phyloP scores from a whole-genome alignment of 495 filamentous ascomycete genomes.

The Aspergillus leporis region DNA sequence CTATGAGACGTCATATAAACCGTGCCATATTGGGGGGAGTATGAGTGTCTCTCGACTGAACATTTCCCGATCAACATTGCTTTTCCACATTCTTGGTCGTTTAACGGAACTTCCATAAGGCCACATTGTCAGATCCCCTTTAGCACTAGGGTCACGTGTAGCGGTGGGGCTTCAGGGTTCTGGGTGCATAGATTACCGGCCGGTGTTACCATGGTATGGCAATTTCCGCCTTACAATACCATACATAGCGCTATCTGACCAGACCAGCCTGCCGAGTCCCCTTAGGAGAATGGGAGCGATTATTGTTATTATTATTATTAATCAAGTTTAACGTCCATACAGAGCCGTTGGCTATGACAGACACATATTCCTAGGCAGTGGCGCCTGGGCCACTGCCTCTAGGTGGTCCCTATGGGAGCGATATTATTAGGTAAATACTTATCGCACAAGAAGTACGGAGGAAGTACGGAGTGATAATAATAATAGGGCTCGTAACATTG shows the following conservation, averaged over 20 bases:
- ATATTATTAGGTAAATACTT: no score
- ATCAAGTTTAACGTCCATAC: no score
- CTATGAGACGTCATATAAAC: background rate
- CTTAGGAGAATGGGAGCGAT: no score
- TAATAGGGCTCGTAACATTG: no score
- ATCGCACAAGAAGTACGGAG: no score
- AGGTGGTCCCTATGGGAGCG: no score
- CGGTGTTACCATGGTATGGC: background rate
- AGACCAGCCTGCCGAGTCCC: no score
- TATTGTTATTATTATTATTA: no score
- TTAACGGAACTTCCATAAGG: conserved; percentile 12
- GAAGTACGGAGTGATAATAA: no score
- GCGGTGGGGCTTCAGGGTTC: conserved; percentile 15
- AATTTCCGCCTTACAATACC: conserved; percentile 5
- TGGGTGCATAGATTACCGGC: conserved; percentile 19
- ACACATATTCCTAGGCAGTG: no score
- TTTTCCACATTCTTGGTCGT: background rate
- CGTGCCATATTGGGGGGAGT: background rate
- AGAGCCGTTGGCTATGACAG: no score
- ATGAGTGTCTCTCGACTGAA: background rate
- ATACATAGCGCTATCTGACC: background rate
- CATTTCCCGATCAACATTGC: background rate
- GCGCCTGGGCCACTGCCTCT: no score
- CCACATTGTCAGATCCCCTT: conserved; percentile 21
- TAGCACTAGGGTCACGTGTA: conserved; percentile 21